Evolutionary conservation across 345 rosid genomes (phyloP), one percentile per base, ranked within the genome.

Genomic region (Rhizophora apiculata): DNA sequence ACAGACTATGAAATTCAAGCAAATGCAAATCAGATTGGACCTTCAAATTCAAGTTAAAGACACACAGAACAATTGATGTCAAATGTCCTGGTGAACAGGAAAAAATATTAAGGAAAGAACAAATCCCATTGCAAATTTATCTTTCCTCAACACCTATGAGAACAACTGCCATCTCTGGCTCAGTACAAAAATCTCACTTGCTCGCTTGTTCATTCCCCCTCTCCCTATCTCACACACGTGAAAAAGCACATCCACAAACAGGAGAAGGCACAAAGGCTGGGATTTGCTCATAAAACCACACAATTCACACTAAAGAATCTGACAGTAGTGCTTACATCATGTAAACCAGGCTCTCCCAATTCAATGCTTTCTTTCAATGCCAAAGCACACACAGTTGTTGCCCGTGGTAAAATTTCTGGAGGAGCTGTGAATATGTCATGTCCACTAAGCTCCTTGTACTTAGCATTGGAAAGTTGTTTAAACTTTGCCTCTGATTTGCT

Each of bases 371-470:
- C 97, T 66, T 85, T 89, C 32, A 76, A 64, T 15, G 91, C 94
- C 83, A 83, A 76, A 13, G 96, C 85, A 8, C 92, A 88, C 21
- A 70, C 84, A 34, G 86, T 68, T 52, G 86, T 77, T 6, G 94
- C 83, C 58, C 98, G 85, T 0, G 99, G 94, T 71, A 86, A 76
- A 49, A 92, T 95, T 82, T 95, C 97, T 6, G 93, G 98, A 56
- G 97, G 98, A 27, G 97, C 90, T 1, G 99, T 98, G 74, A 95
- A 95, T 73, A 95, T 95, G 80, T 95, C 89, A 57, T 88, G 89
- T 61, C 98, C 99, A 61, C 85, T 92, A 22, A 95, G 90, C 83
- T 95, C 99, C 84, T 86, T 95, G 63, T 76, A 82, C 75, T 95
- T 95, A 8, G 97, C 94, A 82, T 92, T 86, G 72, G 98, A 95